phyloP scores from a whole-genome alignment of 2,329 filamentous ascomycete genomes.

The Ceratocystis cubensis region DNA sequence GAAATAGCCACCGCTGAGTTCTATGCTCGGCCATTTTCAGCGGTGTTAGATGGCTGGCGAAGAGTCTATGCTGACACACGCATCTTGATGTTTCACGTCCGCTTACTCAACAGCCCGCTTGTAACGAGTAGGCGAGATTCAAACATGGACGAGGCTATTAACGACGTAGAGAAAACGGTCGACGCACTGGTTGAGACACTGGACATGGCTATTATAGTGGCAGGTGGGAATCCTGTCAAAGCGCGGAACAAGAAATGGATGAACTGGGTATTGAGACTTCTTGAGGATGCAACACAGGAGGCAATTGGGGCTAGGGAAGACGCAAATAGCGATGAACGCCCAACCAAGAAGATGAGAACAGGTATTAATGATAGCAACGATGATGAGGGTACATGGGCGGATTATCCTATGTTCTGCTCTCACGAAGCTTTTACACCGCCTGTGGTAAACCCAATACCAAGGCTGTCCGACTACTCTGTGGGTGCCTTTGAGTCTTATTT shows the following conservation, averaged over 20 bases:
- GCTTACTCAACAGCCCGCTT: conserved; percentile 23
- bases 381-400: conserved; percentile 8
- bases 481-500: conserved; percentile 51
- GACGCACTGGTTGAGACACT: conserved; percentile 50
- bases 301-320: neutral
- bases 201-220: conserved; percentile 58
- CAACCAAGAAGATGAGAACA: conserved; percentile 18
- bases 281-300: conserved; percentile 13
- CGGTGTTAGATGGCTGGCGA: conserved; percentile 53
- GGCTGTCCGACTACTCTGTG: conserved; percentile 38
- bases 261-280: conserved; percentile 18
- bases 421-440: conserved; percentile 31
- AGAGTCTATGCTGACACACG: conserved; percentile 59
- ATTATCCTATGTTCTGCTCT: conserved; percentile 14
- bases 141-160: neutral
- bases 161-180: conserved; percentile 28
- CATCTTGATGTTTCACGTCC: conserved; percentile 45
- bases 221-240: conserved; percentile 29
- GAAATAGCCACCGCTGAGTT: conserved; percentile 18
- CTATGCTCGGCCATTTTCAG: conserved; percentile 18
- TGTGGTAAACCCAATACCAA: conserved; percentile 32
- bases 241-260: conserved; percentile 19
- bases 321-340: conserved; percentile 13
- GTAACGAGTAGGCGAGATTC: neutral
- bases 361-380: neutral